Conservation (phyloP, 2,329 filamentous ascomycete species). For the Cordyceps militaris region DNA sequence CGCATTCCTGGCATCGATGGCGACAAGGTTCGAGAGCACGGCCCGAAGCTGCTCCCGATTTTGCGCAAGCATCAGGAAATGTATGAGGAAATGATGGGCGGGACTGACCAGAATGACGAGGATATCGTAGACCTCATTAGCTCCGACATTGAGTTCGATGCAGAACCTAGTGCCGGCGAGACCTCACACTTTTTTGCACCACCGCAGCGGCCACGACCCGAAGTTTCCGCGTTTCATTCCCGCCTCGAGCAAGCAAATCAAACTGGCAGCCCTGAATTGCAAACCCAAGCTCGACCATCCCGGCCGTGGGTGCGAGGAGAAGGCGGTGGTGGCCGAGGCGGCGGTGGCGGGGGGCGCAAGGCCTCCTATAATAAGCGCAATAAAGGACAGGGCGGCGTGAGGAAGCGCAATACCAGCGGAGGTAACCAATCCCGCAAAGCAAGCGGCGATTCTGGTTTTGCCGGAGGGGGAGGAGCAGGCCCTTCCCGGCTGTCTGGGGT, state of each 20-base stretch:
- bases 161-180: conserved; percentile 19
- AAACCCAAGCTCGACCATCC: conserved; percentile 20
- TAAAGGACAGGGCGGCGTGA: conserved; percentile 18
- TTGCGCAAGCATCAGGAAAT: conserved; percentile 41
- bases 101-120: conserved; percentile 17
- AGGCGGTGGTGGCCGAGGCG: conserved; percentile 13
- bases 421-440: conserved; percentile 26
- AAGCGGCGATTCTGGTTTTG: conserved; percentile 17
- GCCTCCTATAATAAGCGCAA: conserved; percentile 23
- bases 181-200: conserved; percentile 42
- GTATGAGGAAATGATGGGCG: conserved; percentile 46
- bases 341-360: conserved; percentile 16
- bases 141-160: conserved; percentile 33
- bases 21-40: conserved; percentile 56
- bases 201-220: conserved; percentile 17
- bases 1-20: conserved; percentile 55
- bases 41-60: conserved; percentile 52
- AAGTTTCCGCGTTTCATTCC: conserved; percentile 30
- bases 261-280: conserved; percentile 14
- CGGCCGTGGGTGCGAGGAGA: conserved; percentile 20
- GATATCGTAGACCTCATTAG: conserved; percentile 51
- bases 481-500: conserved; percentile 8
- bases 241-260: conserved; percentile 24
- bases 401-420: conserved; percentile 15
- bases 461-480: background rate